Conservation (phyloP, 73 alveolate species). For the Uronychia binucleata region DNA sequence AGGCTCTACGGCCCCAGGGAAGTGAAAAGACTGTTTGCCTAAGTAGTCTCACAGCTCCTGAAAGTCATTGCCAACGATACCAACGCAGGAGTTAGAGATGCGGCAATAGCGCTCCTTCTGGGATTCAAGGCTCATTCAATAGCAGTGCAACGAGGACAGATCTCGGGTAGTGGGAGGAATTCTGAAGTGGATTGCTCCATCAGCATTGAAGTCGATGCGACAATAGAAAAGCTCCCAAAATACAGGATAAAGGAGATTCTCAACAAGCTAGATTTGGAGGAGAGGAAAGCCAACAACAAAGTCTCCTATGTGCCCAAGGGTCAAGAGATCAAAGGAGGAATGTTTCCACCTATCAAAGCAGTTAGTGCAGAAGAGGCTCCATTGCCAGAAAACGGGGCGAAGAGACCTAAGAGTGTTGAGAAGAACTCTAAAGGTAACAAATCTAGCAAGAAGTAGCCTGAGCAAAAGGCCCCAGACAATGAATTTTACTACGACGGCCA, state of each 20-base stretch:
- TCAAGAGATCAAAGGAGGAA: background rate
- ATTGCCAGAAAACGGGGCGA: background rate
- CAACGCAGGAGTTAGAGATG: conserved; percentile 59
- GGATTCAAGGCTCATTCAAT: conserved; percentile 22
- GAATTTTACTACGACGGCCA: background rate
- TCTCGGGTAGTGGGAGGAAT: conserved; percentile 2
- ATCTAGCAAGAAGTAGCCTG: background rate
- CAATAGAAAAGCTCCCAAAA: conserved; percentile 51
- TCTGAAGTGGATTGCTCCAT: background rate
- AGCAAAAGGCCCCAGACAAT: background rate
- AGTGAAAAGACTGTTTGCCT: background rate
- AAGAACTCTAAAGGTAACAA: background rate
- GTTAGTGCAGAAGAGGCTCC: background rate
- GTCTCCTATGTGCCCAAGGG: conserved; percentile 3
- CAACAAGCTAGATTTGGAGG: conserved; percentile 4
- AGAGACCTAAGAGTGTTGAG: background rate
- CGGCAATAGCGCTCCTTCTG: conserved; percentile 37
- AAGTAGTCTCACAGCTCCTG: background rate
- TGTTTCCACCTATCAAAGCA: background rate
- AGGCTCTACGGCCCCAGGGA: background rate
- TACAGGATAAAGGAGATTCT: conserved; percentile 45
- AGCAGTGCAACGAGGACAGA: background rate
- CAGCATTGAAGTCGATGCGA: conserved; percentile 8
- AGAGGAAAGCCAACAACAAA: background rate
- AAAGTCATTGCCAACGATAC: conserved; percentile 37